These are phyloP conservation scores for Wickerhamiella alocasiicola DNA, from an alignment of 805 yeast genomes.

Conservation along the genomic window DNA sequence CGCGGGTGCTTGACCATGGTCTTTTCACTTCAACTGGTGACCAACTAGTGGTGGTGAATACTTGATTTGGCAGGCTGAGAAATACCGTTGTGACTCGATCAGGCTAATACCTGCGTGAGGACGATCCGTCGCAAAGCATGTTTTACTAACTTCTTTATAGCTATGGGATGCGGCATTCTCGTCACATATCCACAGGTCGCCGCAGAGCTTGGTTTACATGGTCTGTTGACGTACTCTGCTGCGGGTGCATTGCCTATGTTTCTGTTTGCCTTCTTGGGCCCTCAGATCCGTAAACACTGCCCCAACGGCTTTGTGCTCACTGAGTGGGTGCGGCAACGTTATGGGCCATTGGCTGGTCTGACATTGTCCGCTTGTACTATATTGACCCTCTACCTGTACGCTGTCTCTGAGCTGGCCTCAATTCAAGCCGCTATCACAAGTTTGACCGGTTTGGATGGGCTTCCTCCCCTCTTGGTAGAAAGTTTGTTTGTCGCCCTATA, in stretches of 20 bases:
- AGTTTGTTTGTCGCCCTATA: slow-evolving; percentile 79
- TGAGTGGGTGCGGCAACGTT: slow-evolving; percentile 85
- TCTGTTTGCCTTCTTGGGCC: slow-evolving; percentile 74
- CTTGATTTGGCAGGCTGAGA: slow-evolving; percentile 47
- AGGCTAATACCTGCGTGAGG: slow-evolving; percentile 78
- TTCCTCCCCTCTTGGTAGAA: slow-evolving; percentile 73
- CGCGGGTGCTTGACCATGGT: slow-evolving; percentile 24
- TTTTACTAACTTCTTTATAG: slow-evolving; percentile 31
- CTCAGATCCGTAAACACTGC: slow-evolving; percentile 59
- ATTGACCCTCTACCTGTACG: slow-evolving; percentile 70
- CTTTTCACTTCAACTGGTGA: background rate
- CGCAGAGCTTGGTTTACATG: slow-evolving; percentile 75
- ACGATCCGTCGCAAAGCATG: slow-evolving; percentile 26
- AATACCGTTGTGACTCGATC: slow-evolving; percentile 68
- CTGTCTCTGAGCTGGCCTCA: slow-evolving; percentile 80
- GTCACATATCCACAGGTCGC: slow-evolving; percentile 82
- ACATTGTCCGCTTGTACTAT: slow-evolving; percentile 73
- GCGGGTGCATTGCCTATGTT: slow-evolving; percentile 76
- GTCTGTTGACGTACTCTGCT: slow-evolving; percentile 66
- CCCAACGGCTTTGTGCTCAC: slow-evolving; percentile 87
- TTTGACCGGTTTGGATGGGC: slow-evolving; percentile 63
- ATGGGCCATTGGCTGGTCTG: slow-evolving; percentile 58
- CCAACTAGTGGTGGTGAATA: background rate
- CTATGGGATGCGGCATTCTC: slow-evolving; percentile 79
- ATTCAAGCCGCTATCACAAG: slow-evolving; percentile 64